These are phyloP conservation scores for Panaeolus cyanescens DNA, from an alignment of 768 basidiomycete species.

Conservation along the genomic window DNA sequence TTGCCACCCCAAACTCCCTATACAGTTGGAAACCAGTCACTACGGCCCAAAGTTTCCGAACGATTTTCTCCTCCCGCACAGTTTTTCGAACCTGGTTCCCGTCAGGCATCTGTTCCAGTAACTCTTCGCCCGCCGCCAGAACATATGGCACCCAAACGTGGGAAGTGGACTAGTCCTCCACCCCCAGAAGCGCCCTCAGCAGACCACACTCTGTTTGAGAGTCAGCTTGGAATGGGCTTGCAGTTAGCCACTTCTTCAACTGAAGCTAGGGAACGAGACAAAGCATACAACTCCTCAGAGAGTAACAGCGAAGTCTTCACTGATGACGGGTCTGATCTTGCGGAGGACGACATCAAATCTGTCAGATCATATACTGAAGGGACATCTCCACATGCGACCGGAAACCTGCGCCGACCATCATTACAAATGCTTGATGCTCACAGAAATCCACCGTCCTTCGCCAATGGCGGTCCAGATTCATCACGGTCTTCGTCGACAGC, in stretches of 20 bases:
- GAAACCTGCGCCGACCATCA: conserved; percentile 45
- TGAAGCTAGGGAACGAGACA: conserved; percentile 56
- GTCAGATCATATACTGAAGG: conserved; percentile 67
- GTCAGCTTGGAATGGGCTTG: conserved; percentile 63
- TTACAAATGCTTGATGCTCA: conserved; percentile 41
- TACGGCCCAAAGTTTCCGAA: conserved; percentile 53
- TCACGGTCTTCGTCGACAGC: conserved; percentile 15
- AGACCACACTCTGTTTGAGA: conserved; percentile 69
- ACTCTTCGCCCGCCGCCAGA: conserved; percentile 54
- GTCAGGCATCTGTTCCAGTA: conserved; percentile 26
- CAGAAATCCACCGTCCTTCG: conserved; percentile 13
- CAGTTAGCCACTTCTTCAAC: conserved; percentile 69
- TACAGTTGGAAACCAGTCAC: conserved; percentile 62
- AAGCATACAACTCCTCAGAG: conserved; percentile 51
- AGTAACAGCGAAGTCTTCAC: conserved; percentile 66
- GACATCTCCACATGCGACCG: conserved; percentile 25
- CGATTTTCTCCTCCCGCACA: conserved; percentile 56
- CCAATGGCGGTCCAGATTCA: conserved; percentile 10
- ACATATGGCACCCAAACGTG: conserved; percentile 80
- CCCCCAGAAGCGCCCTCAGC: conserved; percentile 72
- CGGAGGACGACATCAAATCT: conserved; percentile 72
- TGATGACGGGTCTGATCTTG: conserved; percentile 65
- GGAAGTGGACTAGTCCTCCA: conserved; percentile 86
- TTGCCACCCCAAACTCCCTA: conserved; percentile 75
- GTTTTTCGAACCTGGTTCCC: conserved; percentile 45